Conservation (phyloP, 495 filamentous ascomycete genomes). For the Amorphotheca resinae region DNA sequence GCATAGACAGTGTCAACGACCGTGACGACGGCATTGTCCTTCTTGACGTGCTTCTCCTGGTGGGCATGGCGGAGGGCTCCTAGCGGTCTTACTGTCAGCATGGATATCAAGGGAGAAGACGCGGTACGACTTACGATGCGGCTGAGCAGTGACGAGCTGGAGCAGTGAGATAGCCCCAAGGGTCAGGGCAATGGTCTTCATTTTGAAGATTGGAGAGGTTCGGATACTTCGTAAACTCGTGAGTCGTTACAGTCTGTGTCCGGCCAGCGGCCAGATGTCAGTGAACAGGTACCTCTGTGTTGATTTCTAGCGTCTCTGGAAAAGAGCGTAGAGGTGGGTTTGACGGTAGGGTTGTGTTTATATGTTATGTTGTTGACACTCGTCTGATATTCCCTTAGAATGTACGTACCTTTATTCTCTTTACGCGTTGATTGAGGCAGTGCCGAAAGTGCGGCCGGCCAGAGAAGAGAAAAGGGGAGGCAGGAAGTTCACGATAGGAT, state of each 20-base stretch:
- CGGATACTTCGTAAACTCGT: constrained; percentile 1
- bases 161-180: constrained; percentile 22
- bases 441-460: no score
- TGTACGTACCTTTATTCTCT: no score
- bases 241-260: background rate
- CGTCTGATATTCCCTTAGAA: no score
- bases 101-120: constrained; percentile 1
- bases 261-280: background rate
- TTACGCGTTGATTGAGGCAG: no score
- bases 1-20: constrained; percentile 27
- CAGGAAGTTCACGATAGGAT: no score
- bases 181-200: constrained; percentile 27
- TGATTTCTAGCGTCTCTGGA: background rate
- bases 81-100: constrained; percentile 5
- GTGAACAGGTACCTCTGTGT: background rate
- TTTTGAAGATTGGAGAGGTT: constrained; percentile 16
- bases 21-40: constrained; percentile 21
- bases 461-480: no score
- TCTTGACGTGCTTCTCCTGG: constrained; percentile 17
- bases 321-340: background rate
- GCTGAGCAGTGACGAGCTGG: constrained; percentile 29
- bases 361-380: no score
- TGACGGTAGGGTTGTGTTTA: background rate
- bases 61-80: constrained; percentile 13
- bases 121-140: constrained; percentile 20